Base-by-base conservation (phyloP, 2,329 filamentous ascomycete species). In the Talaromyces sp. region DNA sequence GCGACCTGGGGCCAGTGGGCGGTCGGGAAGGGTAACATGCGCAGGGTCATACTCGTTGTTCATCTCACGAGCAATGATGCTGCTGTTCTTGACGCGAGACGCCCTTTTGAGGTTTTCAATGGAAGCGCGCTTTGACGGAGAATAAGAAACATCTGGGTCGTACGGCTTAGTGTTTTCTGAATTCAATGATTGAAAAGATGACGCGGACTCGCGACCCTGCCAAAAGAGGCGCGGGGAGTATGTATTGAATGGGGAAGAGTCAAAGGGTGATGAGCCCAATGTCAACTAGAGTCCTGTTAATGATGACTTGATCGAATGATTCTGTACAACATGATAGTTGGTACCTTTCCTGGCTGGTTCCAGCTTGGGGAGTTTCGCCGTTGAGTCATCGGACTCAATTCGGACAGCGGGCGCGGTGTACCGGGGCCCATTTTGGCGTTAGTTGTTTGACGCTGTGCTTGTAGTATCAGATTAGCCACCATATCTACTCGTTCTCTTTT, bases 41-140 rank as follows among this genome's bases (percentile, higher is more conserved):
- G 88, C 84, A 30, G 93, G 92, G 75, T 97, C 92, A 81, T 97
- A 97, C 80, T 96, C 90, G 74, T 92, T 87, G 78, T 93, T 93
- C 72, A 92, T 89, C 78, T 97, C 93, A 60, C 93, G 89, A 49
- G 92, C 92, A 73, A 96, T 91, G 83, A 98, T 97, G 79, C 89
- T 96, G 84, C 93, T 97, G 80, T 96, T 98, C 83, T 93, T 96
- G 70, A 99, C 95, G 63, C 95, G 90, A 60, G 93, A 96, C 33
- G 92, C 93, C 74, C 89, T 91, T 79, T 97, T 96, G 63, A 99
- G 84, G 71, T 93, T 93, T 83, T 99, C 95, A 67, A 99, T 93
- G 19, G 93, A 98, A 53, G 91, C 91, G 72, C 93, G 88, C 71
- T 91, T 90, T 62, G 86, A 88, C 25, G 91, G 87, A 53, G 89